A percentile compares a stretch with the other conserved stretches of the same genome.
These are phyloP conservation scores for Ceratocystis eucalypticola DNA, from an alignment of 2,329 filamentous ascomycete species.

Conservation along the genomic window DNA sequence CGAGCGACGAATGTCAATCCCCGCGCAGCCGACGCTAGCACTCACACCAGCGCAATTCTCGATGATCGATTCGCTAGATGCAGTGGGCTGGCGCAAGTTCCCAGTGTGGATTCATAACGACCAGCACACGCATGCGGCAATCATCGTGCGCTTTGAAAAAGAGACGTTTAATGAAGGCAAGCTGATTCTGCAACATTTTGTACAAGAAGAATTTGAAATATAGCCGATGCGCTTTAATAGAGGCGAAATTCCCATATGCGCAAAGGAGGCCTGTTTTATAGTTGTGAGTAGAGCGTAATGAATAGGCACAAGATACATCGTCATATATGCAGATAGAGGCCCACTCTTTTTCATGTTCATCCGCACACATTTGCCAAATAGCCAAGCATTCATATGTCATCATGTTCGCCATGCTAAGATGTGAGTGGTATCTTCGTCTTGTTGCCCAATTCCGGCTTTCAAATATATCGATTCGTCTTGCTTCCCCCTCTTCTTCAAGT, in stretches of 20 bases:
- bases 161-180: slow-evolving; percentile 60
- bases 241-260: not conserved
- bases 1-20: slow-evolving; percentile 31
- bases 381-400: not conserved
- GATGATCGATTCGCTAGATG: slow-evolving; percentile 67
- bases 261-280: no score
- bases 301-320: not conserved
- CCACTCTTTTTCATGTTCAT: not conserved
- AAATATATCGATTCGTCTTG: not conserved
- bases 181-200: slow-evolving; percentile 68
- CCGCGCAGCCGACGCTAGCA: slow-evolving; percentile 53
- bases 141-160: slow-evolving; percentile 63
- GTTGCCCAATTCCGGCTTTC: not conserved
- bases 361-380: not conserved
- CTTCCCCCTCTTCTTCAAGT: not conserved
- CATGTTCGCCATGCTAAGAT: not conserved
- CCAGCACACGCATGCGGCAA: slow-evolving; percentile 76
- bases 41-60: slow-evolving; percentile 67
- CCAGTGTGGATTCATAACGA: slow-evolving; percentile 63
- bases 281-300: not conserved
- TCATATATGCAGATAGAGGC: not conserved
- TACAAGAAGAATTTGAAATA: slow-evolving; percentile 52
- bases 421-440: not conserved
- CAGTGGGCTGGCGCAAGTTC: slow-evolving; percentile 50
- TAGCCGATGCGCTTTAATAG: not conserved